Evolutionary conservation across 345 rosid genomes (phyloP).

Genomic region (Eucalyptus caleyi): DNA sequence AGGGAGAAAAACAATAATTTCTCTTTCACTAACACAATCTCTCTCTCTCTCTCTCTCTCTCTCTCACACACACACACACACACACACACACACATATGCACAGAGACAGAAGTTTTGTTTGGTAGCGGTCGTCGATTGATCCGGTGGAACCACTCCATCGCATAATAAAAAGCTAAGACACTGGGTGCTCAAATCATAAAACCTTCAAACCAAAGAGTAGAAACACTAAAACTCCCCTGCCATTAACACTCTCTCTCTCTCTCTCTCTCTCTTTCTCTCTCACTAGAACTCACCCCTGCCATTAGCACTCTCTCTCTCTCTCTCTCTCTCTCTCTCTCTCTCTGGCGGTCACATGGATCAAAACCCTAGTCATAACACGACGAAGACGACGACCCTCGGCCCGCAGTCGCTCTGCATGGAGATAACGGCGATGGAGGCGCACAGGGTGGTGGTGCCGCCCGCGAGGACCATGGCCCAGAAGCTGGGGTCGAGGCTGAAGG

Average conservation of each 20-base stretch:
- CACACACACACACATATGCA: no score
- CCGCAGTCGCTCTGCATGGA: constrained; percentile 3
- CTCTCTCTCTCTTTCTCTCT: not conserved
- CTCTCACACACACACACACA: not conserved
- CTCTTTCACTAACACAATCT: not conserved
- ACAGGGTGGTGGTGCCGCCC: constrained; percentile 73
- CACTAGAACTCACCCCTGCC: not conserved
- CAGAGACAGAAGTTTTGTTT: not conserved
- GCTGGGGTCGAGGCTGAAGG: constrained; percentile 53
- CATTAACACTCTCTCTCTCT: not conserved
- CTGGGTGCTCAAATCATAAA: not conserved
- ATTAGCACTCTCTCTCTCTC: no score
- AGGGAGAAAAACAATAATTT: not conserved
- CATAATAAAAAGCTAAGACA: not conserved
- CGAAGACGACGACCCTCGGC: not conserved
- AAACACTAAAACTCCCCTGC: not conserved
- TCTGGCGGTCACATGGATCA: not conserved
- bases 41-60: not conserved
- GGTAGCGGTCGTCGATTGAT: not conserved
- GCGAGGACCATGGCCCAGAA: constrained; percentile 36
- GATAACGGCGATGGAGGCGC: constrained; percentile 43
- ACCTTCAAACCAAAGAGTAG: not conserved
- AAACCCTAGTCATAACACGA: not conserved
- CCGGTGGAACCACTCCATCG: not conserved
- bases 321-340: not conserved